Base-by-base conservation (phyloP, 345 rosid genomes). In the Ricinus communis region DNA sequence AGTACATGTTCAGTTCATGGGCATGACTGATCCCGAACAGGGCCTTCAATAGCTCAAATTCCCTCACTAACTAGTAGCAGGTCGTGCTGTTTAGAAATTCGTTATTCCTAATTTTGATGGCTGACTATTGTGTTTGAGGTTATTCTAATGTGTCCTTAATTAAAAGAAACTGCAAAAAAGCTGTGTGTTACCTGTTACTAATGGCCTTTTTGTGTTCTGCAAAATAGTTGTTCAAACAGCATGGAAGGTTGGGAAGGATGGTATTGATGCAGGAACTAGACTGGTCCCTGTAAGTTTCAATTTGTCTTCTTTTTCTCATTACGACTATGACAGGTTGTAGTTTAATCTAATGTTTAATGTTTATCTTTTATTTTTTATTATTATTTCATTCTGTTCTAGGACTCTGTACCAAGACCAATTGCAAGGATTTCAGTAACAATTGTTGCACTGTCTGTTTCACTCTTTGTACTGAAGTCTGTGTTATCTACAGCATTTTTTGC, bases 161-260 rank as follows among this genome's bases (percentile, higher is more conserved):
- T 62, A 22, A 43, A 63, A 7, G 7, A 5, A 62, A 11, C 8
- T 62, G 11, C 16, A 21, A 9, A 4, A 63, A 5, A 22, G 47
- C 9, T 43, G 24, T 18, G 16, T 47, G 5, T n/a, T 49, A 47
- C 0, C 5, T 8, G 10, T 30, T 65, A 21, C 46, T 73, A 46
- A 69, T 45, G 16, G 21, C 28, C 1, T 65, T 65, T 43, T 25
- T 59, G 46, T 60, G 62, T 61, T 71, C n/a, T 59, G 28, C 62
- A 40, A 47, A 56, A 50, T 71, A 91, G 98, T 82, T 77, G 58
- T 87, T 68, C 96, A 86, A 79, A 89, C 85, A 0, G 93, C 72
- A 1, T 95, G 92, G 97, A 90, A 79, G 57, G 86, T 92, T 47
- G 99, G 93, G 63, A 89, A 79, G 74, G 93, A 95, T 81, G 97